Evolutionary conservation across 441 rosid genomes (phyloP).

Genomic region (Eruca vesicaria): DNA sequence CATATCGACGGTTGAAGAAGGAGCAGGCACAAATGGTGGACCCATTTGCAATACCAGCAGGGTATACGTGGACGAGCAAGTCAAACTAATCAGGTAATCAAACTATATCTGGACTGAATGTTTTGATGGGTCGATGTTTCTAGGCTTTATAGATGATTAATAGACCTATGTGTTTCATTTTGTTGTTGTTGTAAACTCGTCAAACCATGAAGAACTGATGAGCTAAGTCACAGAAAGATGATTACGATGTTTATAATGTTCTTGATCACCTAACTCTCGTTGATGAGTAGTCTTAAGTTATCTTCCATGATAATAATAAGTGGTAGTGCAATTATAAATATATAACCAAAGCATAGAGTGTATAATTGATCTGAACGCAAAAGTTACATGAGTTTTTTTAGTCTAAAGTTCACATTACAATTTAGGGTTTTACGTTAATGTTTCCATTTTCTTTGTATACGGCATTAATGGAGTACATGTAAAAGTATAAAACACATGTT

Average conservation of each 20-base stretch:
- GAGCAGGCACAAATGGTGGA: slow-evolving; percentile 38
- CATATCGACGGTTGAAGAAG: background rate
- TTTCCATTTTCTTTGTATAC: background rate
- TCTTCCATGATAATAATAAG: background rate
- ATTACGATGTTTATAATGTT: background rate
- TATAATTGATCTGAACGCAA: background rate
- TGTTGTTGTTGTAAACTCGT: background rate
- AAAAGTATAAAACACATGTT: background rate
- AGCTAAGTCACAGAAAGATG: background rate
- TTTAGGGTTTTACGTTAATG: background rate
- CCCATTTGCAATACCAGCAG: slow-evolving; percentile 77
- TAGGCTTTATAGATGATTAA: background rate
- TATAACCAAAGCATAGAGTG: background rate
- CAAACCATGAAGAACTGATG: background rate
- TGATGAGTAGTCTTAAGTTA: background rate
- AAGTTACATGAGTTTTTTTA: background rate
- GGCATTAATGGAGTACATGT: too few species aligned
- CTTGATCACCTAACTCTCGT: background rate
- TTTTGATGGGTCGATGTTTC: background rate
- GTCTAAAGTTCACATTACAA: background rate
- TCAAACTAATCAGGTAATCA: slow-evolving; percentile 39
- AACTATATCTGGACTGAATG: background rate
- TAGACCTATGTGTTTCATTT: background rate
- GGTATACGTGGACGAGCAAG: slow-evolving; percentile 58
- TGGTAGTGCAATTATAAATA: background rate